These are phyloP conservation scores for Plasmodium berghei DNA, from an alignment of 169 alveolate species.

Conservation along the genomic window DNA sequence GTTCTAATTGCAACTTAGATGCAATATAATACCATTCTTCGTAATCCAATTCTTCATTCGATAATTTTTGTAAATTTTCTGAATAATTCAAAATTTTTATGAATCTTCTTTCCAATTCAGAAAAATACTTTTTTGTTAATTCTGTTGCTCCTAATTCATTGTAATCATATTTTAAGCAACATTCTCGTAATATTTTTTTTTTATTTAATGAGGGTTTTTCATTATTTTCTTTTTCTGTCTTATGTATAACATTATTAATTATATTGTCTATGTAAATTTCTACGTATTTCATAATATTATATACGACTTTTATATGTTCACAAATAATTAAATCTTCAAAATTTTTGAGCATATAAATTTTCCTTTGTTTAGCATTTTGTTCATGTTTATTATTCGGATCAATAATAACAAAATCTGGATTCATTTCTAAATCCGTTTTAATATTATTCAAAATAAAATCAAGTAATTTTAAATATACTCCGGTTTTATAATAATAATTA, in stretches of 20 bases:
- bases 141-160: conserved; percentile 70
- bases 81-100: conserved; percentile 39
- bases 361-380: conserved; percentile 1
- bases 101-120: conserved; percentile 36
- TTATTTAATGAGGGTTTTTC: conserved; percentile 24
- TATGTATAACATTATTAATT: conserved; percentile 26
- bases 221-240: conserved; percentile 12
- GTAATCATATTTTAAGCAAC: conserved; percentile 60
- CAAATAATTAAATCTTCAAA: conserved; percentile 38
- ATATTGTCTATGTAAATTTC: conserved; percentile 46
- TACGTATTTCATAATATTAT: conserved; percentile 45
- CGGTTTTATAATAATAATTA: conserved; percentile 5
- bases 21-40: conserved; percentile 68
- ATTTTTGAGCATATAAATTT: conserved; percentile 21
- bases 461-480: conserved; percentile 7
- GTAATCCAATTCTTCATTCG: conserved; percentile 65
- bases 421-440: conserved; percentile 8
- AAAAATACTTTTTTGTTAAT: conserved; percentile 45
- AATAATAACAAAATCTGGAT: not conserved
- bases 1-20: conserved; percentile 46
- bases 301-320: conserved; percentile 31
- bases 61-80: conserved; percentile 29
- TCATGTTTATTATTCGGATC: not conserved
- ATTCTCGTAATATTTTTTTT: conserved; percentile 20
- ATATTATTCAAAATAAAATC: conserved; percentile 37